Evolutionary conservation across 1,284 basidiomycete genomes (phyloP).

Genomic region (Cutaneotrichosporon spelunceum): DNA sequence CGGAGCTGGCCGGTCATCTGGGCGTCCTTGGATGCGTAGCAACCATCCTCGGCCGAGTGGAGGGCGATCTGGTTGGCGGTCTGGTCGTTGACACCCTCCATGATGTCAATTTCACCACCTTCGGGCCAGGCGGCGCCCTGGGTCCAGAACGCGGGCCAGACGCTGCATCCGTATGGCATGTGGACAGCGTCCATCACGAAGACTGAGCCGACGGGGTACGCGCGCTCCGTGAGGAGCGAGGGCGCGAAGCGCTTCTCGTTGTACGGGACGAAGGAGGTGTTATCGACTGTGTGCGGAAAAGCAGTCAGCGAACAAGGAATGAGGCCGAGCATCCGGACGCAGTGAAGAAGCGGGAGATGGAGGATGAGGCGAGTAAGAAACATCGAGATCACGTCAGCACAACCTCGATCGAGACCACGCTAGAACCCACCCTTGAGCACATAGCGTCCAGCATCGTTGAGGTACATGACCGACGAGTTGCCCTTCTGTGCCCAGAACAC

Average conservation of each 20-base stretch:
- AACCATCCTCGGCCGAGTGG: slow-evolving; percentile 29
- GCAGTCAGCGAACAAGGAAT: background rate
- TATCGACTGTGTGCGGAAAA: slow-evolving; percentile 30
- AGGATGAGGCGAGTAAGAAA: background rate
- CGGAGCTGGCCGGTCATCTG: slow-evolving; percentile 14
- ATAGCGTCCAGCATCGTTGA: slow-evolving; percentile 68
- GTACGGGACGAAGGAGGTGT: slow-evolving; percentile 44
- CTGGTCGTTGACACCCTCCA: slow-evolving; percentile 42
- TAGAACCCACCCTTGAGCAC: slow-evolving; percentile 71
- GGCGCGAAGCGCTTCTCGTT: slow-evolving; percentile 69
- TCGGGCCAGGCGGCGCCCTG: slow-evolving; percentile 42
- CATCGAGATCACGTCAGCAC: background rate
- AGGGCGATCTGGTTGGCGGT: slow-evolving; percentile 45
- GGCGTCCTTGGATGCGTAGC: slow-evolving; percentile 17
- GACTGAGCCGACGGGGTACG: slow-evolving; percentile 51
- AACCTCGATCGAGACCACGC: background rate
- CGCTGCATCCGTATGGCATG: slow-evolving; percentile 55
- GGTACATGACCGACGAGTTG: slow-evolving; percentile 50
- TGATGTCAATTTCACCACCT: slow-evolving; percentile 47
- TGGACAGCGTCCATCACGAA: slow-evolving; percentile 63
- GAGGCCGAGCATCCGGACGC: background rate
- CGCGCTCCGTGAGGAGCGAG: slow-evolving; percentile 61
- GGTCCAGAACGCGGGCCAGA: slow-evolving; percentile 41
- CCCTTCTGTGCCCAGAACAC: slow-evolving; percentile 47
- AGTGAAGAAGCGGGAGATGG: background rate